A percentile compares a stretch with the other conserved stretches of the same genome.
phyloP scores from a whole-genome alignment of 192 early-diverging fungal genomes.

The Entomortierella lignicola region DNA sequence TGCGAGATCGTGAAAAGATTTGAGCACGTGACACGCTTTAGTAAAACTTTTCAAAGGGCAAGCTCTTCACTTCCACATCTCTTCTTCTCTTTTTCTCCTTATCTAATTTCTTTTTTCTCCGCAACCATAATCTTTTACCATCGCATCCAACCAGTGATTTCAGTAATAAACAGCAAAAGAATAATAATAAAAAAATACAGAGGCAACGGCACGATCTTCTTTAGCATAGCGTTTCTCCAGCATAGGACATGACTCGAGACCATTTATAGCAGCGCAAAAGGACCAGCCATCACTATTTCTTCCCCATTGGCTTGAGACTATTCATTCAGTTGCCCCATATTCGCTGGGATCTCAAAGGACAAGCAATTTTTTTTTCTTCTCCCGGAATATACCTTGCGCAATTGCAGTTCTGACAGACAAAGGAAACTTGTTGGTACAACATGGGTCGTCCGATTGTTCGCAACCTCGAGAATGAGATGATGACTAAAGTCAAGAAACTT shows the following conservation, averaged over 20 bases:
- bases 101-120: no score
- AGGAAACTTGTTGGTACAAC: neutral
- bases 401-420: neutral
- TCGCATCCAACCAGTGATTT: no score
- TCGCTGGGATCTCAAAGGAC: neutral
- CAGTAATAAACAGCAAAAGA: no score
- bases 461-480: constrained; percentile 50
- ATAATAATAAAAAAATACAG: no score
- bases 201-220: no score
- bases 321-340: neutral
- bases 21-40: no score
- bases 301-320: neutral
- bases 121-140: no score
- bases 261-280: neutral
- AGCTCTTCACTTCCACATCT: no score
- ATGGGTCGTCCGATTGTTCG: constrained; percentile 47
- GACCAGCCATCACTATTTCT: neutral
- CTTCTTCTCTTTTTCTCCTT: no score
- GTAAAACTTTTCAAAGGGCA: no score
- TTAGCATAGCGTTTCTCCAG: neutral
- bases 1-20: no score
- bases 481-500: constrained; percentile 44
- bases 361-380: neutral
- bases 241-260: neutral
- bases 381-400: neutral